These are phyloP conservation scores for Sugiyamaella valdiviana DNA, from an alignment of 805 yeast genomes.

Conservation along the genomic window DNA sequence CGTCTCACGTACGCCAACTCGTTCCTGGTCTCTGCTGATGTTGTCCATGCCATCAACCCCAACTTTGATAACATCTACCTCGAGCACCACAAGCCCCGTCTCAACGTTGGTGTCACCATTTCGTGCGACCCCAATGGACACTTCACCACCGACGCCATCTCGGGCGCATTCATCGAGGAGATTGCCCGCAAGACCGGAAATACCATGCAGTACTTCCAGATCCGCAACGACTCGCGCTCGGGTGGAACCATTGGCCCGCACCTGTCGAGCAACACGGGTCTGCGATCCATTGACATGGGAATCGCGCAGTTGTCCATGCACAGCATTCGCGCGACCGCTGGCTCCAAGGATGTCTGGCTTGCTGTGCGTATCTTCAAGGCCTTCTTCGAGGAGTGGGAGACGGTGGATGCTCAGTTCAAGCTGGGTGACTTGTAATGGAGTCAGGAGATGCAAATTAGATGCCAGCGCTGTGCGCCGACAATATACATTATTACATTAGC, in stretches of 20 bases:
- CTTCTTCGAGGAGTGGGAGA: conserved; percentile 62
- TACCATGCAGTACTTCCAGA: conserved; percentile 69
- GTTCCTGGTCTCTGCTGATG: conserved; percentile 73
- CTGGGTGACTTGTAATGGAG: conserved; percentile 1
- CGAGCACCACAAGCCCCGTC: conserved; percentile 69
- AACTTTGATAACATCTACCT: conserved; percentile 57
- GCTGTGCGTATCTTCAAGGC: conserved; percentile 65
- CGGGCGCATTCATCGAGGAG: conserved; percentile 62
- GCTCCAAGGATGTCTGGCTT: conserved; percentile 65
- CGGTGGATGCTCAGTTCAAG: conserved; percentile 28
- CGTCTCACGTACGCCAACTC: conserved; percentile 56
- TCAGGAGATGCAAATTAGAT: no score
- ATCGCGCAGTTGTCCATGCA: conserved; percentile 84
- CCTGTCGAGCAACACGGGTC: conserved; percentile 36
- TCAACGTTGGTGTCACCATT: conserved; percentile 66
- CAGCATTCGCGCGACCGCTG: conserved; percentile 74
- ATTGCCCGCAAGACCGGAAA: conserved; percentile 59
- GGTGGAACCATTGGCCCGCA: conserved; percentile 84
- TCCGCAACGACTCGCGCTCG: conserved; percentile 73
- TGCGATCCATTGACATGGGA: conserved; percentile 59
- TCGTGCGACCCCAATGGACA: conserved; percentile 71
- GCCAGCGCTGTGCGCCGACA: no score
- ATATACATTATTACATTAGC: no score
- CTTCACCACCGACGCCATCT: conserved; percentile 75
- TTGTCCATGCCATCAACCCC: conserved; percentile 73